Conservation (phyloP, 768 basidiomycete species). For the Suillus sp. region DNA sequence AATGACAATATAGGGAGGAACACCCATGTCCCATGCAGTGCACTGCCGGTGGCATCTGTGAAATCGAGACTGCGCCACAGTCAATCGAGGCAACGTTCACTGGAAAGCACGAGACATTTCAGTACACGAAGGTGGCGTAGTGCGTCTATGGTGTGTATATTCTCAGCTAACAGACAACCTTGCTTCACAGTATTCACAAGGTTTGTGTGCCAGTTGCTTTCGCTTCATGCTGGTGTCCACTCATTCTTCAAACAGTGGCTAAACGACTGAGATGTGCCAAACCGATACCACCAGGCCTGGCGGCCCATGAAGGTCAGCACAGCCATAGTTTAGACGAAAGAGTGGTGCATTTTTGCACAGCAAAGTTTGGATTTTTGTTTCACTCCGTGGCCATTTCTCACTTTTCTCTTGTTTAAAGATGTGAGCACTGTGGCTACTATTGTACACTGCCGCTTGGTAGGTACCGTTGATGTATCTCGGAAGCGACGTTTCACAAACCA, state of each 20-base stretch:
- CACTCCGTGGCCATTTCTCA: neutral
- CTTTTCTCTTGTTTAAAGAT: slow-evolving; percentile 35
- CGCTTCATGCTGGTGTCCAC: neutral
- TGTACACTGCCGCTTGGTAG: slow-evolving; percentile 59
- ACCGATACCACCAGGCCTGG: slow-evolving; percentile 45
- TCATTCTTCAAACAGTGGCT: slow-evolving; percentile 35
- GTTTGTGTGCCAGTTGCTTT: slow-evolving; percentile 27
- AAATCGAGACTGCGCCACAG: slow-evolving; percentile 59
- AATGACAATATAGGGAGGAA: slow-evolving; percentile 42
- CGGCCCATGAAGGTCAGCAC: slow-evolving; percentile 49
- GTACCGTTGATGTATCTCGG: slow-evolving; percentile 1
- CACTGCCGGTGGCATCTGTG: slow-evolving; percentile 50
- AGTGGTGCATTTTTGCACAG: slow-evolving; percentile 58
- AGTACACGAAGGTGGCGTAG: slow-evolving; percentile 58
- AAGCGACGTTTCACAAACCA: neutral
- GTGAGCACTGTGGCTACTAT: slow-evolving; percentile 57
- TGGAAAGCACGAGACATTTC: slow-evolving; percentile 60
- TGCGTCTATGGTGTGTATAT: neutral
- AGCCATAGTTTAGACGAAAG: slow-evolving; percentile 46
- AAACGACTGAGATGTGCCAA: slow-evolving; percentile 54
- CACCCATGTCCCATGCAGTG: slow-evolving; percentile 51
- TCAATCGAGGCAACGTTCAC: slow-evolving; percentile 64
- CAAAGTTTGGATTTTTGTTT: slow-evolving; percentile 34
- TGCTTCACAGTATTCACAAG: slow-evolving; percentile 51
- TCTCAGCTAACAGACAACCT: neutral